These are phyloP conservation scores for Panicum hallii DNA, from an alignment of 202 grass and related monocot genomes.

Conservation along the genomic window DNA sequence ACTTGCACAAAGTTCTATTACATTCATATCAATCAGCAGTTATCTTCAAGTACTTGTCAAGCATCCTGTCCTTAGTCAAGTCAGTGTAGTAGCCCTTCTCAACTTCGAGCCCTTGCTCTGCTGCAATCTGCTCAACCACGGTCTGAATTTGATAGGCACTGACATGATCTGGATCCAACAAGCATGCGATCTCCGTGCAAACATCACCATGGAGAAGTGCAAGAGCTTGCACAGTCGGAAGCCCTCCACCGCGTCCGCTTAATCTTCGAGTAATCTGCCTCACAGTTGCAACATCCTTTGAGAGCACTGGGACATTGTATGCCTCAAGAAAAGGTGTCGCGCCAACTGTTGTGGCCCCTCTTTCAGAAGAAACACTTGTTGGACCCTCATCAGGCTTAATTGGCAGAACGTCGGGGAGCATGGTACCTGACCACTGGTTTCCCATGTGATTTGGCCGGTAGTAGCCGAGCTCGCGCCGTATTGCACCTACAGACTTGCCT, in stretches of 20 bases:
- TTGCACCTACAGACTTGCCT: conserved; percentile 45
- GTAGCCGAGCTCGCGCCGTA: conserved; percentile 69
- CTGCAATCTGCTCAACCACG: conserved; percentile 60
- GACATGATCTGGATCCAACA: conserved; percentile 62
- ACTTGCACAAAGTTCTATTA: not conserved
- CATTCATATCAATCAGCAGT: conserved; percentile 31
- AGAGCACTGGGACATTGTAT: conserved; percentile 9
- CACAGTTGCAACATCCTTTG: conserved; percentile 50
- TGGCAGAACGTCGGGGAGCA: conserved; percentile 50
- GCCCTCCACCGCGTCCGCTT: conserved; percentile 61
- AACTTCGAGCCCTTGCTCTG: conserved; percentile 62
- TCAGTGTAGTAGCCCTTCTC: conserved; percentile 82
- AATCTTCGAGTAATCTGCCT: conserved; percentile 61
- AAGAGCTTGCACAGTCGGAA: conserved; percentile 65
- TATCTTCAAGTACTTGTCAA: conserved; percentile 61
- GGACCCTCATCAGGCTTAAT: conserved; percentile 65
- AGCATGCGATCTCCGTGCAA: conserved; percentile 70
- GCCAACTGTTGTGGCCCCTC: conserved; percentile 63
- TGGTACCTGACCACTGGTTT: conserved; percentile 62
- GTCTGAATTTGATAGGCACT: conserved; percentile 60
- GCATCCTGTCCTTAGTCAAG: conserved; percentile 59
- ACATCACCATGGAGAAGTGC: conserved; percentile 55
- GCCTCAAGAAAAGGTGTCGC: conserved; percentile 49
- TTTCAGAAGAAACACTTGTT: conserved; percentile 33
- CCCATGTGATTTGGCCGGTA: conserved; percentile 53